Conservation (phyloP, 2,329 filamentous ascomycete genomes). For the Aureobasidium sp. region DNA sequence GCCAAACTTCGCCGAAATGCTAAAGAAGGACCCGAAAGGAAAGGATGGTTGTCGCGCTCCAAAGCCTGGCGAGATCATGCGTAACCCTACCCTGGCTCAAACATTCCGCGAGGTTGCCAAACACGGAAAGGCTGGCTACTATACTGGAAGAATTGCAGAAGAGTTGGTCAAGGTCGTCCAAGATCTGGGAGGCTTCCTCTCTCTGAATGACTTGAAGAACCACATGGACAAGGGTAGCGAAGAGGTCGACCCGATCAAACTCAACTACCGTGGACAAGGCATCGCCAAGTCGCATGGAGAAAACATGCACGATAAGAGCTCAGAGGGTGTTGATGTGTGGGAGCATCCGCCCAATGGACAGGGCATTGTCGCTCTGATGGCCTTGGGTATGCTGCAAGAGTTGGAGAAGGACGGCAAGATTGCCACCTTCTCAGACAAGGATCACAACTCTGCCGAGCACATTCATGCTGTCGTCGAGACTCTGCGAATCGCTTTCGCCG, state of each 20-base stretch:
- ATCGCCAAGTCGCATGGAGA: slow-evolving; percentile 39
- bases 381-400: slow-evolving; percentile 81
- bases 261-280: slow-evolving; percentile 64
- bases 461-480: slow-evolving; percentile 83
- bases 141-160: slow-evolving; percentile 73
- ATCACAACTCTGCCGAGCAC: slow-evolving; percentile 68
- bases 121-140: slow-evolving; percentile 85
- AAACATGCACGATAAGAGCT: slow-evolving; percentile 35
- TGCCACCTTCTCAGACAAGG: slow-evolving; percentile 54
- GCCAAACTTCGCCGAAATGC: slow-evolving; percentile 77
- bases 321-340: slow-evolving; percentile 69
- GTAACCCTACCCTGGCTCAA: slow-evolving; percentile 67
- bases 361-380: slow-evolving; percentile 90
- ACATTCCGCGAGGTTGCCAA: slow-evolving; percentile 73
- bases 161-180: slow-evolving; percentile 69
- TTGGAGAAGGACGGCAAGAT: slow-evolving; percentile 70
- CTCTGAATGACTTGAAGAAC: slow-evolving; percentile 68
- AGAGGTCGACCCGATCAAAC: slow-evolving; percentile 73
- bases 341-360: slow-evolving; percentile 96
- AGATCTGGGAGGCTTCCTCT: slow-evolving; percentile 67
- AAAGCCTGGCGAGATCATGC: slow-evolving; percentile 75
- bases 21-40: slow-evolving; percentile 65
- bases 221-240: slow-evolving; percentile 68
- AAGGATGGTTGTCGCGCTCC: slow-evolving; percentile 66
- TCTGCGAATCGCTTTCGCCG: slow-evolving; percentile 81